Evolutionary conservation across 306 rosid genomes (phyloP).

Genomic region (Lablab purpureus): DNA sequence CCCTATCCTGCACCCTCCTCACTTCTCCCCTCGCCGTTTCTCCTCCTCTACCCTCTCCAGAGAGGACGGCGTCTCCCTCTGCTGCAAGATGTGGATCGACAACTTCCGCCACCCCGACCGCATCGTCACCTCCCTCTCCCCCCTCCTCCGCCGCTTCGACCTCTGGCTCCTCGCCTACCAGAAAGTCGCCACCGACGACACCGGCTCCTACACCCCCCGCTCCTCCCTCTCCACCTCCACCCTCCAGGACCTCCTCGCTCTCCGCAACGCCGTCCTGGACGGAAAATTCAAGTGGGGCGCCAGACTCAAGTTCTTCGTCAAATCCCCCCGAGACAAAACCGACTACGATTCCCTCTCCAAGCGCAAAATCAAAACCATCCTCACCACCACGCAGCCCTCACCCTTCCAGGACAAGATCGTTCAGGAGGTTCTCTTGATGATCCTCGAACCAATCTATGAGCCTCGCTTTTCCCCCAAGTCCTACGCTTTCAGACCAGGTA

Average conservation of each 20-base stretch:
- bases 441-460: constrained; percentile 88
- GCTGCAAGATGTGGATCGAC: constrained; percentile 84
- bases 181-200: constrained; percentile 82
- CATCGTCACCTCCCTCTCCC: constrained; percentile 62
- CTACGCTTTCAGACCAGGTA: constrained; percentile 81
- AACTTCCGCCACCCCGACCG: constrained; percentile 76
- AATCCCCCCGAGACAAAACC: constrained; percentile 75
- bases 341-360: constrained; percentile 79
- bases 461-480: constrained; percentile 73
- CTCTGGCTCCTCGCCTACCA: constrained; percentile 93
- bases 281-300: constrained; percentile 86
- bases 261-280: constrained; percentile 88
- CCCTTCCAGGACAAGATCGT: constrained; percentile 92
- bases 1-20: constrained; percentile 38
- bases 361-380: constrained; percentile 74
- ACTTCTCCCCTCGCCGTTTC: constrained; percentile 48
- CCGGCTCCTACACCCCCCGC: constrained; percentile 83
- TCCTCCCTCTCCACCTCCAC: constrained; percentile 61
- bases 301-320: constrained; percentile 70
- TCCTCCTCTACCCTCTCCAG: constrained; percentile 66
- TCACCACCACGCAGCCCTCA: constrained; percentile 76
- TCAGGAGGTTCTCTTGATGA: constrained; percentile 81
- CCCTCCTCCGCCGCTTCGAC: constrained; percentile 79
- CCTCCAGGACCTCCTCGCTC: constrained; percentile 76
- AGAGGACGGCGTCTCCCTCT: constrained; percentile 78